Evolutionary conservation across 179 eudicot genomes (phyloP), one percentile per base, ranked within the genome.

Genomic region (Spinacia oleracea): DNA sequence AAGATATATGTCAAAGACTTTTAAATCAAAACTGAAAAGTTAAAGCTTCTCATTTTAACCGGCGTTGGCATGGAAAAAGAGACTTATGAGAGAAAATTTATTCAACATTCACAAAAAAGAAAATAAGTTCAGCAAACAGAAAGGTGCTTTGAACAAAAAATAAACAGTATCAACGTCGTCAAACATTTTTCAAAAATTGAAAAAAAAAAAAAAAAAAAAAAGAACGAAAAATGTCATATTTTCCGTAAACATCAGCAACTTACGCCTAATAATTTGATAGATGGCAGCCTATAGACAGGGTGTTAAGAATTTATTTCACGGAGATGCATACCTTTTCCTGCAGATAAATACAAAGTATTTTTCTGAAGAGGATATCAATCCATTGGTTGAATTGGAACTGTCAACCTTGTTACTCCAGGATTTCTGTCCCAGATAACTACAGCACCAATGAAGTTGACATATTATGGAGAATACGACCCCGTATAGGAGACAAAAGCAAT

Each of bases 261-360:
- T 51, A 51, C 45, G 15, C 68, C 50, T 29, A 42, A 46, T 32
- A 16, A 46, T 6, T 5, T 4, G 31, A 23, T 10, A 1, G 5
- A 65, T 77, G 73, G 35, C 50, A 77, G 50, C 56, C 34, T 20
- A 63, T 21, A 76, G 50, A 64, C 59, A 64, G 10, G 11, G 29
- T 63, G 51, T 74, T 32, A 12, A 27, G n/a, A 45, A 48, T 12
- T 9, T 58, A 50, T 71, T 16, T 27, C 38, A 71, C 0, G 60
- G 15, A 77, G 50, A 53, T 21, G 73, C 46, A 58, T 45, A 35
- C 34, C 59, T 70, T 71, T 11, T 5, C 4, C 58, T 16, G 70
- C 72, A 48, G 60, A 7, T 14, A 58, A 46, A 59, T 42, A 42
- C n/a, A n/a, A n/a, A n/a, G n/a, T n/a, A n/a, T 31, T 3, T 72